These are phyloP conservation scores for Centrapalus pauciflorus DNA, from an alignment of 129 eudicot genomes.

Conservation along the genomic window DNA sequence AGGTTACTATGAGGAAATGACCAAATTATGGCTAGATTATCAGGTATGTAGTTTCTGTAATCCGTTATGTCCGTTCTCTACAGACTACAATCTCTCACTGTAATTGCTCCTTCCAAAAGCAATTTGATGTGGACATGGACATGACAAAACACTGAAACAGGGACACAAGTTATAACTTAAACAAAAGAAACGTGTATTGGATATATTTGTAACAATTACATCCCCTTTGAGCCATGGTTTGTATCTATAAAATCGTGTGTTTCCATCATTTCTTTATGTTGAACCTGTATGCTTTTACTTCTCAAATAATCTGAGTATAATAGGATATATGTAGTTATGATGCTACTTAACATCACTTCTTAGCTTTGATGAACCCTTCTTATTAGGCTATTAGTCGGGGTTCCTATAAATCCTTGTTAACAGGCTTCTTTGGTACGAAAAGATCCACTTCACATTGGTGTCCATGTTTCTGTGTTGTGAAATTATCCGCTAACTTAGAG, in stretches of 20 bases:
- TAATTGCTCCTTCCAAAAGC: constrained; percentile 1
- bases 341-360: neutral
- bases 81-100: neutral
- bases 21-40: constrained; percentile 66
- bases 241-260: neutral
- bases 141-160: neutral
- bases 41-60: constrained; percentile 43
- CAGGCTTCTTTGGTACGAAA: constrained; percentile 1
- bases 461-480: neutral
- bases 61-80: constrained; percentile 12
- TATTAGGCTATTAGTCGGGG: neutral
- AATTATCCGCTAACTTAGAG: neutral
- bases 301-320: neutral
- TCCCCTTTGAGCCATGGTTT: constrained; percentile 3
- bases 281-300: neutral
- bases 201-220: neutral
- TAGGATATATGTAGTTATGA: neutral
- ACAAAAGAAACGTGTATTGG: neutral
- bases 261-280: neutral
- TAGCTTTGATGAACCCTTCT: neutral
- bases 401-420: neutral
- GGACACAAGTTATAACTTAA: neutral
- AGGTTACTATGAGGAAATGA: constrained; percentile 85
- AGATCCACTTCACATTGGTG: neutral
- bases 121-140: too few species aligned